A percentile compares a stretch with the other conserved stretches of the same genome.
Evolutionary conservation across 371 early-diverging fungal species (phyloP).

Genomic region (Rhizopus arrhizus): DNA sequence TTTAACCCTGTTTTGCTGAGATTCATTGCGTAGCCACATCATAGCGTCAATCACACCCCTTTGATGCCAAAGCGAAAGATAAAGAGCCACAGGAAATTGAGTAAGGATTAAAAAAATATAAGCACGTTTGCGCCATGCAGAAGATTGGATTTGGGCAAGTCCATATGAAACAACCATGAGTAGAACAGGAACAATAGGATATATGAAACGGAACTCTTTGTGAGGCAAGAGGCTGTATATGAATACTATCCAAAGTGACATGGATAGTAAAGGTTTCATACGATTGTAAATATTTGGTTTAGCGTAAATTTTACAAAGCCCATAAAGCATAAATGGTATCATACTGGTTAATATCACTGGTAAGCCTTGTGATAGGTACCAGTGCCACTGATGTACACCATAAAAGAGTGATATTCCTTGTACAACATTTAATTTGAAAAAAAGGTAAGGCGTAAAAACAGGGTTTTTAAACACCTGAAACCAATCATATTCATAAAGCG

Average conservation of each 20-base stretch:
- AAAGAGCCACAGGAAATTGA: slow-evolving; percentile 71
- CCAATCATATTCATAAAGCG: slow-evolving; percentile 29
- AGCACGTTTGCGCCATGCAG: slow-evolving; percentile 26
- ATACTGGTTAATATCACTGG: slow-evolving; percentile 78
- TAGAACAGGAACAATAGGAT: slow-evolving; percentile 79
- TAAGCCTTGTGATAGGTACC: slow-evolving; percentile 83
- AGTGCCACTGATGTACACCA: slow-evolving; percentile 87
- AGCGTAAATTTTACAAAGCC: slow-evolving; percentile 18
- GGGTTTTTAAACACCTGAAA: slow-evolving; percentile 1
- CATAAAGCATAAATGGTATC: slow-evolving; percentile 58
- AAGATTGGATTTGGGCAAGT: slow-evolving; percentile 26
- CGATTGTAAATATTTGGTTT: slow-evolving; percentile 12
- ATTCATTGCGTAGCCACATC: slow-evolving; percentile 64
- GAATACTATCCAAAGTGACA: slow-evolving; percentile 51
- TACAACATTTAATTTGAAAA: slow-evolving; percentile 79
- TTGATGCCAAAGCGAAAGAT: slow-evolving; percentile 79
- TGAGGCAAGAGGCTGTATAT: slow-evolving; percentile 81
- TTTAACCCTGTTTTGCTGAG: slow-evolving; percentile 3
- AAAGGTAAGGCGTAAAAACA: slow-evolving; percentile 73
- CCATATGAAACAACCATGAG: slow-evolving; percentile 67
- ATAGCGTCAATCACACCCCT: slow-evolving; percentile 90
- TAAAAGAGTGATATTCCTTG: slow-evolving; percentile 82
- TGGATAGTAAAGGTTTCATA: slow-evolving; percentile 21
- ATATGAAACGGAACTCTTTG: slow-evolving; percentile 93
- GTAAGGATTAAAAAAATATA: slow-evolving; percentile 54